phyloP scores from a whole-genome alignment of 192 early-diverging fungal species.

The Mortierella claussenii region DNA sequence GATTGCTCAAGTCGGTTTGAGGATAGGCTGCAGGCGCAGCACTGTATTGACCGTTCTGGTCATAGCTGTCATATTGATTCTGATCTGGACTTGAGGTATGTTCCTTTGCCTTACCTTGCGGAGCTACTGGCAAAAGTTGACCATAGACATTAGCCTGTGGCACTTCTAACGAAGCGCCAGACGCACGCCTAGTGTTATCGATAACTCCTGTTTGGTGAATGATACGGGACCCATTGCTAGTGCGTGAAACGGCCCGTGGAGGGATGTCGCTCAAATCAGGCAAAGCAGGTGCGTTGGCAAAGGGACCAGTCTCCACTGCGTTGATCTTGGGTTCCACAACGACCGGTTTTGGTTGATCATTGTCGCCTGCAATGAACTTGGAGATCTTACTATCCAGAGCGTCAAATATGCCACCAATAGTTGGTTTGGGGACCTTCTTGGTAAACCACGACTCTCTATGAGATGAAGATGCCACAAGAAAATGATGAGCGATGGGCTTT shows the following conservation, averaged over 20 bases:
- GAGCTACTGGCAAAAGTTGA: slow-evolving; percentile 3
- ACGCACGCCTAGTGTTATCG: slow-evolving; percentile 15
- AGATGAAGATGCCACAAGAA: background rate
- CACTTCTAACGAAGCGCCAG: slow-evolving; percentile 28
- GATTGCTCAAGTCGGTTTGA: slow-evolving; percentile 5
- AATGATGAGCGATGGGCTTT: background rate
- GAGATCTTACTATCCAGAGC: slow-evolving; percentile 67
- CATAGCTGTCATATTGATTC: slow-evolving; percentile 5
- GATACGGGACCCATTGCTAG: slow-evolving; percentile 18
- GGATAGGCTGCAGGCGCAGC: slow-evolving; percentile 6
- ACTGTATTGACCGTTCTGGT: slow-evolving; percentile 16
- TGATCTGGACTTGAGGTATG: background rate
- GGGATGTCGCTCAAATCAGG: slow-evolving; percentile 39
- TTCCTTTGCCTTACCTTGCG: slow-evolving; percentile 13
- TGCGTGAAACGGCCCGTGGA: slow-evolving; percentile 21
- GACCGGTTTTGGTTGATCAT: slow-evolving; percentile 37
- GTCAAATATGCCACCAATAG: slow-evolving; percentile 66
- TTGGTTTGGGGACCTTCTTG: slow-evolving; percentile 65
- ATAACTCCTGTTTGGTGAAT: background rate
- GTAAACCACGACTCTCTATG: slow-evolving; percentile 39
- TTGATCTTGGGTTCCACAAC: slow-evolving; percentile 46
- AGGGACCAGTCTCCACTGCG: slow-evolving; percentile 27
- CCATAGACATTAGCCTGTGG: slow-evolving; percentile 16
- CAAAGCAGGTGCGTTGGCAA: slow-evolving; percentile 41
- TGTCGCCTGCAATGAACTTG: slow-evolving; percentile 71